Base-by-base conservation (phyloP, 164 flowering plant genomes). In the Magnolia officinalis region DNA sequence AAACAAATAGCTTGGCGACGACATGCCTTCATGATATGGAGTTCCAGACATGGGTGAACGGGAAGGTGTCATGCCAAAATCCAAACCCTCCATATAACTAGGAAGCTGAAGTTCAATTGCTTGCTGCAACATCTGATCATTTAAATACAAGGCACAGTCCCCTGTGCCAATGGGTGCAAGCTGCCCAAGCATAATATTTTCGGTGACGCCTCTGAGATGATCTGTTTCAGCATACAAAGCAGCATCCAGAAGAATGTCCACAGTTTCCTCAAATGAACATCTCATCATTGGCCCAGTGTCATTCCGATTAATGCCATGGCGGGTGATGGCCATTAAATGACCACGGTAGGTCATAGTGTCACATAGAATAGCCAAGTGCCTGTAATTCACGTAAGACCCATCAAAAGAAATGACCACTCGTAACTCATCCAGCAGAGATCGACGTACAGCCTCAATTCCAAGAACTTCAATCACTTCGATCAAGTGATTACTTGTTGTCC, bases 281-380 rank as follows among this genome's bases (percentile, higher is more conserved):
- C 98, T 92, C 99, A 94, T 96, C 97, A 96, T 82, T 10, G 99
- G 99, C 16, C 99, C 99, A 8, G 97, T 96, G 75, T 94, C 97
- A 81, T 92, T 96, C 24, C 99, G 82, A 76, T 96, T 96, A 72
- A 96, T 96, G 21, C 99, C 98, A 85, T 96, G 99, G 78, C 98
- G 98, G 51, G 99, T 96, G 67, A 96, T 94, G 72, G 99, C 97
- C 99, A 96, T 96, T 80, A 96, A 80, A 81, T 96, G 98, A 76
- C 98, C 98, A 10, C 99, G 87, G 75, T 96, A 96, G 6, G 99
- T 96, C 99, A 96, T 96, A 24, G 99, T 96, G 79, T 96, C 99
- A 85, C 99, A 96, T 58, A 96, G 83, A 45, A 96, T 96, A 73
- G 98, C 99, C 81, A 96, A 73, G 78, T 94, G 99, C 67, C 99